phyloP scores from a whole-genome alignment of 768 basidiomycete species.

The Tulasnella sp. region DNA sequence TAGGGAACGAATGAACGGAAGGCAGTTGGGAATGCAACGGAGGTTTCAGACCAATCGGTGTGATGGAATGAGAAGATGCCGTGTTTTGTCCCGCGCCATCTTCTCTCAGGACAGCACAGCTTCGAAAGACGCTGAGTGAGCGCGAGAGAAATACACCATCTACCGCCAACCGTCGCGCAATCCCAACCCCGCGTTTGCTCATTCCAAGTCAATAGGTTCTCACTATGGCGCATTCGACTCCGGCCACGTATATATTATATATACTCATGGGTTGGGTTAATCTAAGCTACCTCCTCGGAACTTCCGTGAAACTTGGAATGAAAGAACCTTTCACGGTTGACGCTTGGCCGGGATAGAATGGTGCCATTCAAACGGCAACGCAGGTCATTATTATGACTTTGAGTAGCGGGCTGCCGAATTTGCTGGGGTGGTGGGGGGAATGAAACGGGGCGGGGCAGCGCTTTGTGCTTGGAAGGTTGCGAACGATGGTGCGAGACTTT shows the following conservation, averaged over 20 bases:
- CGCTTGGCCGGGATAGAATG: background rate
- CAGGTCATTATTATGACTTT: background rate
- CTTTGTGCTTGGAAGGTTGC: background rate
- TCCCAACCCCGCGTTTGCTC: background rate
- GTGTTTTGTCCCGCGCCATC: background rate
- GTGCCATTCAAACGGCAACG: background rate
- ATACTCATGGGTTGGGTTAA: background rate
- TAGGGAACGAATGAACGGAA: background rate
- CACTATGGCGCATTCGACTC: background rate
- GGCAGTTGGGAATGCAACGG: background rate
- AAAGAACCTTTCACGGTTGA: background rate
- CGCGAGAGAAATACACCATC: background rate
- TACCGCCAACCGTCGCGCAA: background rate
- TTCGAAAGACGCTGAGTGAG: background rate
- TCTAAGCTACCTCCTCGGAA: background rate
- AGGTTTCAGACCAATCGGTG: background rate
- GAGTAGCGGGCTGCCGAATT: background rate
- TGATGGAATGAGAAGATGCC: background rate
- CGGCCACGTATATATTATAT: background rate
- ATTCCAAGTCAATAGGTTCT: background rate
- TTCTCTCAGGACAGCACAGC: background rate
- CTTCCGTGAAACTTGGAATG: background rate
- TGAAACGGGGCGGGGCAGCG: background rate
- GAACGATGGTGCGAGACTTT: background rate
- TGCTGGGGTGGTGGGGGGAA: background rate